phyloP scores from a whole-genome alignment of 768 basidiomycete species.

The Dacryopinax primogenitus region DNA sequence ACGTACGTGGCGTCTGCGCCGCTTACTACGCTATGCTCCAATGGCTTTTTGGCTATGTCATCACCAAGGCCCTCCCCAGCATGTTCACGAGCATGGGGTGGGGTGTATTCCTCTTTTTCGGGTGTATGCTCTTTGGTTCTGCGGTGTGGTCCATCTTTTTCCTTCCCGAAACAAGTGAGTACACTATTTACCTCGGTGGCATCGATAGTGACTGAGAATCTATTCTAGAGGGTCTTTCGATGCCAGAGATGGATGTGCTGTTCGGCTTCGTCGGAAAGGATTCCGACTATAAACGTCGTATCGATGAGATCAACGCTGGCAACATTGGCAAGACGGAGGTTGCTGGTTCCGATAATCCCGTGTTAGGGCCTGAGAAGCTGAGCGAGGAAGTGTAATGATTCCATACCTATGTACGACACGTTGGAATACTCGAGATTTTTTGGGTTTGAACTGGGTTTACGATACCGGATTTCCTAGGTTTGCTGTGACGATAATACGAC shows the following conservation, averaged over 20 bases:
- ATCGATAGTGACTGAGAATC: not conserved
- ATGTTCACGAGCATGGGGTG: constrained; percentile 23
- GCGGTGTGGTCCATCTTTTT: constrained; percentile 34
- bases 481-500: constrained; percentile 7
- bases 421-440: not conserved
- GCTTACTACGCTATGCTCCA: constrained; percentile 12
- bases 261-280: not conserved
- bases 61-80: constrained; percentile 25
- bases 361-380: not conserved
- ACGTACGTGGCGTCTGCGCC: constrained; percentile 17
- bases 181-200: not conserved
- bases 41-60: constrained; percentile 20
- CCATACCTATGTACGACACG: not conserved
- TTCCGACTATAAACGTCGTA: not conserved
- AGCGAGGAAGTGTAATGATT: constrained; percentile 4
- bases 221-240: not conserved
- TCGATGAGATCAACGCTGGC: constrained; percentile 1
- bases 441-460: not conserved
- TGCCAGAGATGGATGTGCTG: constrained; percentile 1
- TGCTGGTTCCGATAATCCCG: not conserved
- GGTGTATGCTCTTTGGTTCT: constrained; percentile 24
- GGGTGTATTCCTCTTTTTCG: constrained; percentile 25
- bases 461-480: not conserved
- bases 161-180: constrained; percentile 34
- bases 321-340: not conserved